Percentiles rank a stretch among this genome's conserved stretches.
Evolutionary conservation across 192 early-diverging fungal genomes (phyloP).

Genomic region (Coemansia sp.): DNA sequence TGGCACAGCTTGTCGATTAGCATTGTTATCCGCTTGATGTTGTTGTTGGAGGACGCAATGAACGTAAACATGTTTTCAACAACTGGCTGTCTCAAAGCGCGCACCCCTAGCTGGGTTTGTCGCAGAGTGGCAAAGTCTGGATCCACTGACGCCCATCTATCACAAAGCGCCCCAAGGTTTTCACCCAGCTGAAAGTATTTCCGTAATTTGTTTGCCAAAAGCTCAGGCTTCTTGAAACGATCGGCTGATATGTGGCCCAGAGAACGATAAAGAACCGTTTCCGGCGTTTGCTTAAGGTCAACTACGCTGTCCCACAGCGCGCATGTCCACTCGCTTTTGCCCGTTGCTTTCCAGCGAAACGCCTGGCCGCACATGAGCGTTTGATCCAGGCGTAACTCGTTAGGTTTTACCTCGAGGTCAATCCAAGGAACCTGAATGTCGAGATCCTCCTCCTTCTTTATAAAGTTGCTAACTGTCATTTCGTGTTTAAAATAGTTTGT

Average conservation of each 20-base stretch:
- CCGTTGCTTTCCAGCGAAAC: constrained; percentile 84
- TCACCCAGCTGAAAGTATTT: constrained; percentile 91
- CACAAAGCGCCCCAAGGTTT: constrained; percentile 61
- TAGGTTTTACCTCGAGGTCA: constrained; percentile 57
- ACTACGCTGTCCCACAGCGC: constrained; percentile 62
- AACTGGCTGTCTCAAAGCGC: constrained; percentile 82
- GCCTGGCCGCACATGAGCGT: constrained; percentile 89
- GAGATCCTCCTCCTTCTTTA: neutral
- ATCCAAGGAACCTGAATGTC: constrained; percentile 38
- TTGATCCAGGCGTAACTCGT: constrained; percentile 74
- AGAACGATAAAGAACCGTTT: constrained; percentile 34
- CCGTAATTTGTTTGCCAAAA: constrained; percentile 29
- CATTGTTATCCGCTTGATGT: constrained; percentile 86
- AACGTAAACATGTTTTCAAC: constrained; percentile 88
- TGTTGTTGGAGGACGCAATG: constrained; percentile 94
- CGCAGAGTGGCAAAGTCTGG: constrained; percentile 61
- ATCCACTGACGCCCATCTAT: constrained; percentile 63
- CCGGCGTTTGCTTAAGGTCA: constrained; percentile 63
- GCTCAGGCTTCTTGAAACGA: neutral
- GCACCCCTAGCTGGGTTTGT: constrained; percentile 62
- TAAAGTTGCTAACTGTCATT: neutral
- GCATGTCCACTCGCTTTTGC: constrained; percentile 63
- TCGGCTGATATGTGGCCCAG: constrained; percentile 9
- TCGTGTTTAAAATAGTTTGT: neutral
- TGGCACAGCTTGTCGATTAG: constrained; percentile 46